These are phyloP conservation scores for Anthracocystis walkeri DNA, from an alignment of 1,284 basidiomycete species.

Conservation along the genomic window DNA sequence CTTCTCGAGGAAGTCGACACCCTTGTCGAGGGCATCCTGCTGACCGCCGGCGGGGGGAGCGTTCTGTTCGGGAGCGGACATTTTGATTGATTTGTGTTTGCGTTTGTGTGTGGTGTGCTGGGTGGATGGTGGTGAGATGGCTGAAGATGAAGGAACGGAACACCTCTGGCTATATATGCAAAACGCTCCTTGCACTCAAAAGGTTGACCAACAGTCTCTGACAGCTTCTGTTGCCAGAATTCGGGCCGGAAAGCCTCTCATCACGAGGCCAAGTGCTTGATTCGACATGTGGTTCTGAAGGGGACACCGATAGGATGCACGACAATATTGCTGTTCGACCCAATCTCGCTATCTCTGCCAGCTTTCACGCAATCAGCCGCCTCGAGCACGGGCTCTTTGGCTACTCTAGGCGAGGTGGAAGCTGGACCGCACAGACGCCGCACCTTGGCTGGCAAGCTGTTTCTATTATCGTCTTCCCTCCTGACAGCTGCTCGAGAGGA, in stretches of 20 bases:
- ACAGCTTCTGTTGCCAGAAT: background rate
- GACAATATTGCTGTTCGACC: background rate
- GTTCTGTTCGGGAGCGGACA: slow-evolving; percentile 44
- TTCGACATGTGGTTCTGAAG: background rate
- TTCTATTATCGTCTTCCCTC: background rate
- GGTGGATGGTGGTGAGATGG: background rate
- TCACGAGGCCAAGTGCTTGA: background rate
- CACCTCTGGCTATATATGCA: background rate
- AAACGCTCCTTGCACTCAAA: background rate
- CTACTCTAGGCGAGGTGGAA: slow-evolving; percentile 15
- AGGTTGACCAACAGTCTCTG: background rate
- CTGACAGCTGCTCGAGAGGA: background rate
- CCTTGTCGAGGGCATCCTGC: slow-evolving; percentile 63
- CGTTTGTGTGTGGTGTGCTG: background rate
- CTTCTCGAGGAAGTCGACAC: slow-evolving; percentile 37
- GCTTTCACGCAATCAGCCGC: slow-evolving; percentile 14
- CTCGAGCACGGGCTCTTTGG: background rate
- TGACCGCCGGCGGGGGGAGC: slow-evolving; percentile 22
- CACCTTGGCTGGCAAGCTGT: background rate
- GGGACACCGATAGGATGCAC: background rate
- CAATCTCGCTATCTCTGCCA: background rate
- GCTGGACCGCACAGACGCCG: slow-evolving; percentile 7
- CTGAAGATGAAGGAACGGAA: background rate
- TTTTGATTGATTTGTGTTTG: slow-evolving; percentile 14
- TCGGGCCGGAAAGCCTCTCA: slow-evolving; percentile 6